Evolutionary conservation across 2,329 filamentous ascomycete genomes (phyloP).

Genomic region (Pestalotiopsis sp.): DNA sequence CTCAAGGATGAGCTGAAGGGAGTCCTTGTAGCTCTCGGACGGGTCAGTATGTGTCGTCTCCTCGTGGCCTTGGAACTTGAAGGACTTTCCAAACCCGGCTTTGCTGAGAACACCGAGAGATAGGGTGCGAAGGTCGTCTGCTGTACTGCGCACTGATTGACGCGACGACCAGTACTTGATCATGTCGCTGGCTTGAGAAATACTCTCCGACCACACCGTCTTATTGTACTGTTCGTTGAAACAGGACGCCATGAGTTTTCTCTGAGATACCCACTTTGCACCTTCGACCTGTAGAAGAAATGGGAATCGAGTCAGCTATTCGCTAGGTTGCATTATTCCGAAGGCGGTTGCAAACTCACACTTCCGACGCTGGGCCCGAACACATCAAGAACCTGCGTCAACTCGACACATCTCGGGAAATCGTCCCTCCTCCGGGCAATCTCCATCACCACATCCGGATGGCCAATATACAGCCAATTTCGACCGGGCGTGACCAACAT

Average conservation of each 20-base stretch:
- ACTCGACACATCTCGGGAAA: conserved; percentile 15
- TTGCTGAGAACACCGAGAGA: conserved; percentile 17
- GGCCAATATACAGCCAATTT: conserved; percentile 20
- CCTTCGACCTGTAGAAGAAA: conserved; percentile 7
- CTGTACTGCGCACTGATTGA: background rate
- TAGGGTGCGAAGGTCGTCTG: conserved; percentile 16
- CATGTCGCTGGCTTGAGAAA: conserved; percentile 13
- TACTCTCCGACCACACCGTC: conserved; percentile 18
- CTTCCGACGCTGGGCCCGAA: background rate
- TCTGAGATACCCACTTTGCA: conserved; percentile 18
- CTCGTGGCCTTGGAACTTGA: conserved; percentile 18
- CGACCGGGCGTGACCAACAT: conserved; percentile 18
- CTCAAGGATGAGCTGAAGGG: conserved; percentile 30
- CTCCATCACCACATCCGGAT: conserved; percentile 17
- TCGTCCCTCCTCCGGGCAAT: conserved; percentile 17
- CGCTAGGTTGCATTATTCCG: no score
- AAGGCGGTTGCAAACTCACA: background rate
- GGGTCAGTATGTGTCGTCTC: background rate
- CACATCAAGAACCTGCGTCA: background rate
- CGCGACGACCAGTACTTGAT: conserved; percentile 17
- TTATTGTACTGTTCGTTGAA: conserved; percentile 18
- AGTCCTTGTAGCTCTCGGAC: conserved; percentile 8
- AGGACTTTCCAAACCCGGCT: conserved; percentile 19
- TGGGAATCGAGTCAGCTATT: no score
- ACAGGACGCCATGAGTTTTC: conserved; percentile 12